Percentiles rank a stretch among this genome's conserved stretches.
Conservation (phyloP, 257 asterid species). For the Nicotiana benthamiana region DNA sequence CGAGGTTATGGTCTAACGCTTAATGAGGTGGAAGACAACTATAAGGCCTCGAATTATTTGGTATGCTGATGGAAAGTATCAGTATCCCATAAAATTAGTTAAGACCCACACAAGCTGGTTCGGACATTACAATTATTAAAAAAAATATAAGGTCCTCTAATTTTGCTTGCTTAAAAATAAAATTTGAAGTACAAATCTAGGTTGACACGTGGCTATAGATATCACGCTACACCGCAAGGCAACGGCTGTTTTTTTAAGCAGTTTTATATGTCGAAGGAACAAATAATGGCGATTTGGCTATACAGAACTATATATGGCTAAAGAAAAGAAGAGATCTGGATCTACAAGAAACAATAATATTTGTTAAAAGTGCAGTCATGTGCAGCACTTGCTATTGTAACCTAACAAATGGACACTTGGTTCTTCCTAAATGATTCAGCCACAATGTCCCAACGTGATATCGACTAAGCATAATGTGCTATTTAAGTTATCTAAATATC, state of each 20-base stretch:
- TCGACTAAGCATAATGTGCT: slow-evolving; percentile 1
- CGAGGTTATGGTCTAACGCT: no score
- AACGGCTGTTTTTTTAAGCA: not conserved
- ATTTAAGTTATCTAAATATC: not conserved
- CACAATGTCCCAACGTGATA: not conserved
- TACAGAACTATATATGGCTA: not conserved
- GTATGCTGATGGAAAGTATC: no score
- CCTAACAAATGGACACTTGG: slow-evolving; percentile 9
- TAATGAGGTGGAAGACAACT: no score
- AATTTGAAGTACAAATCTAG: not conserved
- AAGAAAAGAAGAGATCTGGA: not conserved
- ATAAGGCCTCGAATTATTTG: no score
- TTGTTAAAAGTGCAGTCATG: not conserved
- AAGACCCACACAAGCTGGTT: no score
- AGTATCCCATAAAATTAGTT: no score
- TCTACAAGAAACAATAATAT: not conserved
- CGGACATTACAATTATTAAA: no score
- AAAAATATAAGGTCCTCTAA: no score
- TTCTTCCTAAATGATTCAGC: slow-evolving; percentile 1
- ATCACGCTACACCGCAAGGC: not conserved
- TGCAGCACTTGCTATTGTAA: slow-evolving; percentile 2
- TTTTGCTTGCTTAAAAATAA: not conserved
- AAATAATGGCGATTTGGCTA: not conserved
- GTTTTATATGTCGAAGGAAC: not conserved
- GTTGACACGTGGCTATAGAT: not conserved